phyloP scores from a whole-genome alignment of 2,329 filamentous ascomycete species.

The Stagonosporopsis vannaccii region DNA sequence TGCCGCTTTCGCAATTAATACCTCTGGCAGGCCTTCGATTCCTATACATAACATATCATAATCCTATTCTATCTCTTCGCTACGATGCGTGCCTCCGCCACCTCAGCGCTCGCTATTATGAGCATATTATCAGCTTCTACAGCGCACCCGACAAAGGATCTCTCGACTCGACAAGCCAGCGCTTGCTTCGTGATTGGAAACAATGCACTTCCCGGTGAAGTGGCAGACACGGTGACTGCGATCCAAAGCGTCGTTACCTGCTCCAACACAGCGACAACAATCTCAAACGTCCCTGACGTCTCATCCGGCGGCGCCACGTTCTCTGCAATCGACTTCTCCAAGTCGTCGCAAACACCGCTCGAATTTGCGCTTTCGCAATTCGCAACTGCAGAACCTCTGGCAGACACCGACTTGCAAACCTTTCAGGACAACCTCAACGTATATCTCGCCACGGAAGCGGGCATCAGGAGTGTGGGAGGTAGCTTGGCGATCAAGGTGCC shows the following conservation, averaged over 20 bases:
- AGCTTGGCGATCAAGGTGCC: slow-evolving; percentile 66
- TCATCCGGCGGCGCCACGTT: slow-evolving; percentile 60
- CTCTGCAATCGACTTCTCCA: slow-evolving; percentile 64
- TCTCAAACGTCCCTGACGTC: slow-evolving; percentile 65
- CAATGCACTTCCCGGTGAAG: slow-evolving; percentile 60
- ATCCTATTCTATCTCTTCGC: not conserved
- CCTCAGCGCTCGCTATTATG: slow-evolving; percentile 23
- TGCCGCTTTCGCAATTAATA: not conserved
- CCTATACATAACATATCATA: slow-evolving; percentile 4
- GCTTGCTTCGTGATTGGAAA: slow-evolving; percentile 65
- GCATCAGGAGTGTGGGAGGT: slow-evolving; percentile 62
- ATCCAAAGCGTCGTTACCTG: slow-evolving; percentile 60
- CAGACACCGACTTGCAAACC: slow-evolving; percentile 57
- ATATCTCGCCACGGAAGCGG: slow-evolving; percentile 67
- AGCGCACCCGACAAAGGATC: slow-evolving; percentile 21
- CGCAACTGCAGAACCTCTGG: slow-evolving; percentile 60
- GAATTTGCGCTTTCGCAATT: slow-evolving; percentile 63
- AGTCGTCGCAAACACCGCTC: slow-evolving; percentile 58
- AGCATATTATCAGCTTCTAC: slow-evolving; percentile 19
- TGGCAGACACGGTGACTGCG: slow-evolving; percentile 52
- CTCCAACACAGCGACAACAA: slow-evolving; percentile 56
- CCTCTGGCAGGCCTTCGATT: slow-evolving; percentile 12
- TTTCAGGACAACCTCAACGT: slow-evolving; percentile 64
- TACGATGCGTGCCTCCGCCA: slow-evolving; percentile 28
- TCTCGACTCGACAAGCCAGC: slow-evolving; percentile 26